A percentile compares a stretch with the other conserved stretches of the same genome.
Conservation (phyloP, 2,329 filamentous ascomycete species). For the Cladosporium sp. region DNA sequence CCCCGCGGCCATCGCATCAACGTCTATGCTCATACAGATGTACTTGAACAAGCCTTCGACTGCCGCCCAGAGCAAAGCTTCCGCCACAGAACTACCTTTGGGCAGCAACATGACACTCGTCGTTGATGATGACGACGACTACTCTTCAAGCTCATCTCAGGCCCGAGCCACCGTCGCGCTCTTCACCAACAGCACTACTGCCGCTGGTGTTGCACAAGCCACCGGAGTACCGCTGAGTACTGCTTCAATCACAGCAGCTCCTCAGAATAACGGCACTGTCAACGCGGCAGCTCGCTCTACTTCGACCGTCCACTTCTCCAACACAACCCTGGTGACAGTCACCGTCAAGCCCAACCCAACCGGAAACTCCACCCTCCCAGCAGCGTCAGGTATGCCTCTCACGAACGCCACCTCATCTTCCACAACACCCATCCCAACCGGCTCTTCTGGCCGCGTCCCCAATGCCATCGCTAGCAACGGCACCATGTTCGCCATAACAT, state of each 20-base stretch:
- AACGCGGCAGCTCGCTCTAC: background rate
- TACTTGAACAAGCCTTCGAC: background rate
- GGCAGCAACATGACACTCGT: conserved; percentile 15
- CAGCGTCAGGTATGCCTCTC: background rate
- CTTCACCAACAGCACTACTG: background rate
- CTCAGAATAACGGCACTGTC: background rate
- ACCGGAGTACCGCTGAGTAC: background rate
- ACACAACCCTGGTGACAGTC: conserved; percentile 1
- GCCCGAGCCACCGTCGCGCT: background rate
- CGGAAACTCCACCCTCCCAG: conserved; percentile 5
- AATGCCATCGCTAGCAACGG: conserved; percentile 13
- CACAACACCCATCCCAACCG: background rate
- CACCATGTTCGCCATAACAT: conserved; percentile 16
- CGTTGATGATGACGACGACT: background rate
- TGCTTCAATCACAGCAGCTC: background rate
- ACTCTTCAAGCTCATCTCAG: background rate
- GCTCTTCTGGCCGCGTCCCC: background rate
- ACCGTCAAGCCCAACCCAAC: background rate
- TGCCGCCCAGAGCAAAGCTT: background rate
- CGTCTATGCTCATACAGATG: conserved; percentile 5
- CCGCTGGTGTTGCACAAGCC: conserved; percentile 5
- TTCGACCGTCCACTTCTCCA: background rate
- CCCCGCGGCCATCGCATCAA: conserved; percentile 19
- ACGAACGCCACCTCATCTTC: background rate
- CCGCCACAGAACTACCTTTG: background rate